phyloP scores from a whole-genome alignment of 2,329 filamentous ascomycete genomes.

The Colletotrichum neosansevieriae region DNA sequence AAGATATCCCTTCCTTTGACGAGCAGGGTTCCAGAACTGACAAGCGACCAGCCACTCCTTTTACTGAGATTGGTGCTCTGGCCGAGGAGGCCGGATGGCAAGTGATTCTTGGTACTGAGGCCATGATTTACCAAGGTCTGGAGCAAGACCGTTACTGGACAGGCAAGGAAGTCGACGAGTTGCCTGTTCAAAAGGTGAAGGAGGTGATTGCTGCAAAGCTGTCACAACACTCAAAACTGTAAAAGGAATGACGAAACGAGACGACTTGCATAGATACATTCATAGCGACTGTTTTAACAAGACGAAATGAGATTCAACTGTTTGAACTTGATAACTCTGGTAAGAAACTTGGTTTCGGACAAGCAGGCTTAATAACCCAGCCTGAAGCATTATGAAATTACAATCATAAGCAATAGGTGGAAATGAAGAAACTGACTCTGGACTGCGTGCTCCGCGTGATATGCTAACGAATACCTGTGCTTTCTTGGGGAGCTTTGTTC shows the following conservation, averaged over 20 bases:
- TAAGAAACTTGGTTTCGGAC: no score
- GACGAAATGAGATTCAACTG: not conserved
- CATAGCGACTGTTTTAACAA: constrained; percentile 31
- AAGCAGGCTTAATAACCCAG: no score
- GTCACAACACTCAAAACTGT: constrained; percentile 48
- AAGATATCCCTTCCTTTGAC: no score
- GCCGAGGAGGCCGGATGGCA: constrained; percentile 75
- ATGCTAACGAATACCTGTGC: no score
- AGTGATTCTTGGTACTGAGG: constrained; percentile 81
- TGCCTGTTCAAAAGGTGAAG: constrained; percentile 72
- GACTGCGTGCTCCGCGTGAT: no score
- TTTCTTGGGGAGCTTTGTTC: no score
- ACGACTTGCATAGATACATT: constrained; percentile 28
- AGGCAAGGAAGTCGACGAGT: constrained; percentile 66
- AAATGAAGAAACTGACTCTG: no score
- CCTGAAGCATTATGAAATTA: no score
- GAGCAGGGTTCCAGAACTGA: no score
- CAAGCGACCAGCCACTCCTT: constrained; percentile 60
- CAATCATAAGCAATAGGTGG: no score
- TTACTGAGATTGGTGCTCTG: constrained; percentile 74
- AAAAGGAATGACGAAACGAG: constrained; percentile 31
- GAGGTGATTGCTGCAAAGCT: constrained; percentile 60
- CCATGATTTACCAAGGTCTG: constrained; percentile 81
- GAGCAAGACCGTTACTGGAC: constrained; percentile 75
- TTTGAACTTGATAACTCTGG: not conserved